Percentiles rank a stretch among this genome's conserved stretches.
Evolutionary conservation across 108 stramenopile genomes (phyloP).

Genomic region (Fragilaria radians): DNA sequence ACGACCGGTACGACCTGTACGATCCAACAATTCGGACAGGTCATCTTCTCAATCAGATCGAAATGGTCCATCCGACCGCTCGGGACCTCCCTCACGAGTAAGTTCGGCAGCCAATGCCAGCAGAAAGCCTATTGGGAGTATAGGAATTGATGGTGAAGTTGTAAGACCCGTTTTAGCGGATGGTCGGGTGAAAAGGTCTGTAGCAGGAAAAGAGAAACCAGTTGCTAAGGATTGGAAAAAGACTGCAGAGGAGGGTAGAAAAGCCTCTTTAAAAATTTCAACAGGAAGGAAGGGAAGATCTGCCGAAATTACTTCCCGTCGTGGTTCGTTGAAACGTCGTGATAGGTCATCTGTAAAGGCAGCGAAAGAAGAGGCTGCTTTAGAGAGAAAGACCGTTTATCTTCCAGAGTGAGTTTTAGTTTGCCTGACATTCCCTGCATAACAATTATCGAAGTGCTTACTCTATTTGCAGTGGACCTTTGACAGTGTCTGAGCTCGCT

Average conservation of each 20-base stretch:
- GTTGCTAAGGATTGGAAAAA: constrained; percentile 24
- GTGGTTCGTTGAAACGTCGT: constrained; percentile 68
- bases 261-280: constrained; percentile 60
- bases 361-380: constrained; percentile 48
- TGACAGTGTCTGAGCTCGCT: constrained; percentile 77
- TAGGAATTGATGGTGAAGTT: background rate
- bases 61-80: constrained; percentile 1
- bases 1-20: constrained; percentile 5
- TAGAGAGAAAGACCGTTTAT: constrained; percentile 62
- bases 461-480: constrained; percentile 39
- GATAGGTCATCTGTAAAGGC: constrained; percentile 65
- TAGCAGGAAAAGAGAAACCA: constrained; percentile 1
- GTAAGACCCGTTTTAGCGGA: background rate
- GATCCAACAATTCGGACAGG: background rate
- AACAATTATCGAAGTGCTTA: background rate
- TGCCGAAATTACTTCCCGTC: constrained; percentile 31
- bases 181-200: background rate
- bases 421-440: background rate
- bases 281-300: constrained; percentile 55
- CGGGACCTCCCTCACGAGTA: background rate
- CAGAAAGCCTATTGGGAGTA: background rate
- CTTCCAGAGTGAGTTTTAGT: constrained; percentile 68
- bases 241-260: constrained; percentile 22
- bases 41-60: background rate
- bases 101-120: background rate